Conservation (phyloP, 768 basidiomycete species). For the Russula sp. region DNA sequence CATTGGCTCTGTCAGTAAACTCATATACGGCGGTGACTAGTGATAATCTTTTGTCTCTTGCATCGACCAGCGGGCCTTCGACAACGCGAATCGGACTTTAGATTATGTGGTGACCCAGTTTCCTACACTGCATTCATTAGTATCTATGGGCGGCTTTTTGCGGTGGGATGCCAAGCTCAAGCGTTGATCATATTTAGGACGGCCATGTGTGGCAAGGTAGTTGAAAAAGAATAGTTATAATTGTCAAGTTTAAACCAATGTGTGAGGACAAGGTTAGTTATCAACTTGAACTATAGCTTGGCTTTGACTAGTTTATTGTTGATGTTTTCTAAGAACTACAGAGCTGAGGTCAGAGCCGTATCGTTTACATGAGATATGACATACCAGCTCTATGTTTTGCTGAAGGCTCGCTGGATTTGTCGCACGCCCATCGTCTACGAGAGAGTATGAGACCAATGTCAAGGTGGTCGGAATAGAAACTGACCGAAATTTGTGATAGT, state of each 20-base stretch:
- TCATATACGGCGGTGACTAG: no score
- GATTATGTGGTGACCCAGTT: neutral
- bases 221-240: neutral
- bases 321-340: constrained; percentile 52
- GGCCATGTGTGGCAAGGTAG: neutral
- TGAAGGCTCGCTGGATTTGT: constrained; percentile 69
- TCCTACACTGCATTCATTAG: neutral
- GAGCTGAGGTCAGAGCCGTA: neutral
- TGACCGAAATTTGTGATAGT: constrained; percentile 78
- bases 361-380: constrained; percentile 6
- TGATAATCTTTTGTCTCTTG: no score
- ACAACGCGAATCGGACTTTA: no score
- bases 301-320: constrained; percentile 44
- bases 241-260: neutral
- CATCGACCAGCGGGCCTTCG: no score
- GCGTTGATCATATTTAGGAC: neutral
- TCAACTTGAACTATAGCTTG: constrained; percentile 40
- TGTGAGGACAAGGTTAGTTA: neutral
- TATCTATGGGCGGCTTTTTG: neutral
- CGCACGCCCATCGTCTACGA: constrained; percentile 66
- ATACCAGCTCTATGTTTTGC: constrained; percentile 71
- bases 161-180: neutral
- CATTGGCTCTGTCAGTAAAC: no score
- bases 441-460: constrained; percentile 3
- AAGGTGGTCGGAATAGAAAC: constrained; percentile 19